phyloP scores from a whole-genome alignment of 768 basidiomycete genomes.

The Xerocomellus intermedius region DNA sequence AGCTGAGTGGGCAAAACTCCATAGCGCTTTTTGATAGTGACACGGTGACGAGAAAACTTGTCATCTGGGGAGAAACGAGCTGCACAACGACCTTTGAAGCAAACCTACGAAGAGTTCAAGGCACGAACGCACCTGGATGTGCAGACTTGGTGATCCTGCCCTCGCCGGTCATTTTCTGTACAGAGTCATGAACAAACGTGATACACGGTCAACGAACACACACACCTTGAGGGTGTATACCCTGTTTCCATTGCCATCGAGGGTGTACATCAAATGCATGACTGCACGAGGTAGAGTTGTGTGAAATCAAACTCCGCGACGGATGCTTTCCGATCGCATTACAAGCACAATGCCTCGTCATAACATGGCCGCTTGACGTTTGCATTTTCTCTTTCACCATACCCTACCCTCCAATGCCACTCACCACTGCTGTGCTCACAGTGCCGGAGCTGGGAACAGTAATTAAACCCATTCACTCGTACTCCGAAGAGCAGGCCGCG shows the following conservation, averaged over 20 bases:
- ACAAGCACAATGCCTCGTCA: background rate
- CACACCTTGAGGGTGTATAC: slow-evolving; percentile 90
- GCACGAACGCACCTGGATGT: slow-evolving; percentile 74
- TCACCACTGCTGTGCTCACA: slow-evolving; percentile 51
- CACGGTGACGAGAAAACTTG: slow-evolving; percentile 97
- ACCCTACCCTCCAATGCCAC: slow-evolving; percentile 31
- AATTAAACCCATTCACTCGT: slow-evolving; percentile 54
- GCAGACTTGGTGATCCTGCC: slow-evolving; percentile 93
- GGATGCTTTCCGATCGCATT: background rate
- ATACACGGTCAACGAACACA: background rate
- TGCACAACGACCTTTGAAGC: slow-evolving; percentile 29
- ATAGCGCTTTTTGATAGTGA: slow-evolving; percentile 94
- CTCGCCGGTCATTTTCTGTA: slow-evolving; percentile 77
- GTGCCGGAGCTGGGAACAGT: slow-evolving; percentile 52
- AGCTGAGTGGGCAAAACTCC: slow-evolving; percentile 87
- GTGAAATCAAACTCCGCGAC: slow-evolving; percentile 18
- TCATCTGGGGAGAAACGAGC: slow-evolving; percentile 99
- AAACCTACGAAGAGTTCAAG: background rate
- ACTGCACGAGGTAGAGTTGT: slow-evolving; percentile 21
- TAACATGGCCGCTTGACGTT: background rate
- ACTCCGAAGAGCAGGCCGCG: slow-evolving; percentile 59
- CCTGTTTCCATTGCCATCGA: slow-evolving; percentile 74
- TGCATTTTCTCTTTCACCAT: background rate
- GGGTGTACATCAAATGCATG: slow-evolving; percentile 98
- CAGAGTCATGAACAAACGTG: slow-evolving; percentile 1